These are phyloP conservation scores for Acacia confusa DNA, from an alignment of 306 rosid genomes.

Conservation along the genomic window DNA sequence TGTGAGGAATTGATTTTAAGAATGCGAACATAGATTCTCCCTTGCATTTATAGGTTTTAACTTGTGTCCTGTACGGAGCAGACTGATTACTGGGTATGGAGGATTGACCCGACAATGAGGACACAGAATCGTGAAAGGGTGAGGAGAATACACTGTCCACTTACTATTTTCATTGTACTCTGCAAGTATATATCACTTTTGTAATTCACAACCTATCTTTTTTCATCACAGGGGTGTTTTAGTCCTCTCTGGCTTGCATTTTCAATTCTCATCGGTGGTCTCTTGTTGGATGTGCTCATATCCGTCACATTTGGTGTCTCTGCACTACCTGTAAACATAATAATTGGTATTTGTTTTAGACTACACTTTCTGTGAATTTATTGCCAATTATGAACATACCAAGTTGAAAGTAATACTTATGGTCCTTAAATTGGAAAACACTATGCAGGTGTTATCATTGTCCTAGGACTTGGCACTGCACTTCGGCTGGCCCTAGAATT, in stretches of 20 bases:
- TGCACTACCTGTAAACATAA: constrained; percentile 8
- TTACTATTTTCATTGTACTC: background rate
- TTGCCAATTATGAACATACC: background rate
- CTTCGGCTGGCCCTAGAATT: constrained; percentile 15
- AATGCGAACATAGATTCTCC: background rate
- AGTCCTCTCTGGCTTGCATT: constrained; percentile 19
- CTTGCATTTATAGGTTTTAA: background rate
- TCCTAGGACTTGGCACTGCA: constrained; percentile 11
- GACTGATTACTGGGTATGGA: constrained; percentile 4
- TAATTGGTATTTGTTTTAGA: background rate
- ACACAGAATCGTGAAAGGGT: constrained; percentile 4
- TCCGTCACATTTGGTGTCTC: constrained; percentile 20
- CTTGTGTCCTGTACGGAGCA: background rate
- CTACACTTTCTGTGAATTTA: background rate
- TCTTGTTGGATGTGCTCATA: constrained; percentile 11
- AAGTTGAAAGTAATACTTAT: background rate
- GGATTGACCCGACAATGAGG: background rate
- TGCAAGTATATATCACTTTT: background rate
- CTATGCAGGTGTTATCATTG: constrained; percentile 14
- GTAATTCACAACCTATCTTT: background rate
- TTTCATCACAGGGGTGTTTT: constrained; percentile 15
- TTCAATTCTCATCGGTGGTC: constrained; percentile 11
- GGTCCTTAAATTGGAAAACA: background rate
- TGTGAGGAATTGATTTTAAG: background rate
- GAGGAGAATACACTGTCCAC: background rate